Evolutionary conservation across 352 stramenopile genomes (phyloP).

Genomic region (Pythium insidiosum): DNA sequence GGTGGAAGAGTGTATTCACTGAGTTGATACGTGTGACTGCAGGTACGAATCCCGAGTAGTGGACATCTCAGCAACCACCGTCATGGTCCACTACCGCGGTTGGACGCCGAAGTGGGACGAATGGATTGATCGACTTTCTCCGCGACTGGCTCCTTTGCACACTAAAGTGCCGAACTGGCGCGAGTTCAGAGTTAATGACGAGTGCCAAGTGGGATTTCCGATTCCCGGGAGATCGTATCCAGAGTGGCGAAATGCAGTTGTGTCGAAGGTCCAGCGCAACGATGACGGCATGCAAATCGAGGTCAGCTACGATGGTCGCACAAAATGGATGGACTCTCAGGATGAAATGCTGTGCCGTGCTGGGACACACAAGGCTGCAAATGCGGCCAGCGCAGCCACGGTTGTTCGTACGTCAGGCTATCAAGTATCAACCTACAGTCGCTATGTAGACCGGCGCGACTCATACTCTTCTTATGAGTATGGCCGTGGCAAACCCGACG

Average conservation of each 20-base stretch:
- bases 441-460: no score
- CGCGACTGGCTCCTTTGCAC: conserved; percentile 87
- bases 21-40: no score
- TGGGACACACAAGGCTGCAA: conserved; percentile 48
- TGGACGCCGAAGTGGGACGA: conserved; percentile 97
- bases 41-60: conserved; percentile 65
- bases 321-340: conserved; percentile 48
- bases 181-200: conserved; percentile 43
- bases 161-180: conserved; percentile 75
- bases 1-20: no score
- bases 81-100: conserved; percentile 95
- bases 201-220: conserved; percentile 35
- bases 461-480: no score
- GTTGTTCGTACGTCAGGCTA: no score
- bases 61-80: conserved; percentile 5
- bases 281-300: conserved; percentile 25
- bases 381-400: no score
- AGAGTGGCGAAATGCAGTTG: conserved; percentile 48
- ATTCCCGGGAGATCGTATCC: conserved; percentile 30
- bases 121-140: conserved; percentile 87
- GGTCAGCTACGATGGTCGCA: conserved; percentile 32
- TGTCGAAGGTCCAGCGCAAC: conserved; percentile 21
- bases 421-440: no score
- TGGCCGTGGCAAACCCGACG: conserved; percentile 40
- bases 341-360: conserved; percentile 53